Evolutionary conservation across 169 alveolate genomes (phyloP).

Genomic region (Besnoitia besnoiti): DNA sequence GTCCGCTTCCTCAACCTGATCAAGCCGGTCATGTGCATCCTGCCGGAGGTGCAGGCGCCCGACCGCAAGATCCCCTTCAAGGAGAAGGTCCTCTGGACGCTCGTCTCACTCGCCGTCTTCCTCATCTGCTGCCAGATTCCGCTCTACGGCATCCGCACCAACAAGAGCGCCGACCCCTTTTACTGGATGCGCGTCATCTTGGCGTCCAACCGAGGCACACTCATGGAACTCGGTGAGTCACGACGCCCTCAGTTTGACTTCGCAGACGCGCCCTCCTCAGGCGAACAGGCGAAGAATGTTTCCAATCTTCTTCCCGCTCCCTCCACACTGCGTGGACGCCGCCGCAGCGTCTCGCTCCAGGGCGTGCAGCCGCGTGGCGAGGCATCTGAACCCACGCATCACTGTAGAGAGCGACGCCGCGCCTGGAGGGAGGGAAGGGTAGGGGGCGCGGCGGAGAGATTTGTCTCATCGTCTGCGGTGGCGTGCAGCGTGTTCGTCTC

Average conservation of each 20-base stretch:
- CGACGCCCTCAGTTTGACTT: background rate
- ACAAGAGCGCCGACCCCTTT: conserved; percentile 96
- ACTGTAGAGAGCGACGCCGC: too few species aligned
- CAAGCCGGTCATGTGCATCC: conserved; percentile 95
- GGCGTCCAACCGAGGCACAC: conserved; percentile 98
- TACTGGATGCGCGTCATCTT: conserved; percentile 99
- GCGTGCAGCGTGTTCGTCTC: background rate
- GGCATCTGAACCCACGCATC: too few species aligned
- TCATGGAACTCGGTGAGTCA: conserved; percentile 94
- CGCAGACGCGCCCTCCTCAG: background rate
- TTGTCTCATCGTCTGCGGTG: too few species aligned
- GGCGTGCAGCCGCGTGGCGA: too few species aligned
- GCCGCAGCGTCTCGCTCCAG: too few species aligned
- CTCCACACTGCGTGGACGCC: too few species aligned
- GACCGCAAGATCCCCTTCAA: conserved; percentile 93
- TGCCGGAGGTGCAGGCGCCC: conserved; percentile 98
- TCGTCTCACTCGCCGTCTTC: conserved; percentile 94
- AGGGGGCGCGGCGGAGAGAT: too few species aligned
- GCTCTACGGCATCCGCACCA: conserved; percentile 96
- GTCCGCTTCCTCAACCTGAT: conserved; percentile 93
- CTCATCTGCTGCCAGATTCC: conserved; percentile 99
- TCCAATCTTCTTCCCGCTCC: too few species aligned
- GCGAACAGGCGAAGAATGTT: too few species aligned
- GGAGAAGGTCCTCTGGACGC: conserved; percentile 98
- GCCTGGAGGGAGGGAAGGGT: too few species aligned